Base-by-base conservation (phyloP, 176 grass and related monocot genomes). In the bread wheat (Triticum aestivum) region DNA sequence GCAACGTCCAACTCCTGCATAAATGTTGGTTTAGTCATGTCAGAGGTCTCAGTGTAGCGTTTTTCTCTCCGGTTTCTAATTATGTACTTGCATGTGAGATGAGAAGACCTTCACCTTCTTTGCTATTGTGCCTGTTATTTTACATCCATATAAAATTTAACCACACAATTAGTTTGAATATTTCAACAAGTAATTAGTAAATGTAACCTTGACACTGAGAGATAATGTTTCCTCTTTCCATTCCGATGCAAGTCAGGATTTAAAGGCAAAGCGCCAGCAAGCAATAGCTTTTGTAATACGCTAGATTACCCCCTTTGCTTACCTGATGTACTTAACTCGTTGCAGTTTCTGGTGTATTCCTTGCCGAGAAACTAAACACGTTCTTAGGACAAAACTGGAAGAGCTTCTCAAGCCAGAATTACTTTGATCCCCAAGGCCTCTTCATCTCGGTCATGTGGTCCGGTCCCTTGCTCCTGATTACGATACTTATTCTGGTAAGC, bases 381-480 rank as follows among this genome's bases (percentile, higher is more conserved):
- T 92, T 95, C 69, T 73, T 94, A 44, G 91, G 86, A n/a, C 68
- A 88, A 83, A 84, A 91, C 79, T 98, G 96, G 96, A 92, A 89
- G 86, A 95, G 89, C 86, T 98, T 98, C 80, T 89, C 93, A 42
- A 89, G 84, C 73, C 96, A 98, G 82, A 98, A 98, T 62, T 95
- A 98, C 80, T 98, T 98, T 84, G 96, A 98, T 79, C 89, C 88
- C 33, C 89, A 94, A 81, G 90, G 96, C 35, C 85, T 95, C 32
- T 98, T 98, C 84, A 88, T 98, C 79, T 98, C 96, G 51, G 93
- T 94, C 1, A 23, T 98, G 72, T 95, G 96, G 96, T 98, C 96
- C 30, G 93, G 96, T 3, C 96, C 96, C 21, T 88, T 95, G 34
- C 86, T 98, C 18, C 8, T 94, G 76, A 89, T 92, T 74, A 91